phyloP scores from a whole-genome alignment of 352 stramenopile species.

The Globisporangium okanoganense region DNA sequence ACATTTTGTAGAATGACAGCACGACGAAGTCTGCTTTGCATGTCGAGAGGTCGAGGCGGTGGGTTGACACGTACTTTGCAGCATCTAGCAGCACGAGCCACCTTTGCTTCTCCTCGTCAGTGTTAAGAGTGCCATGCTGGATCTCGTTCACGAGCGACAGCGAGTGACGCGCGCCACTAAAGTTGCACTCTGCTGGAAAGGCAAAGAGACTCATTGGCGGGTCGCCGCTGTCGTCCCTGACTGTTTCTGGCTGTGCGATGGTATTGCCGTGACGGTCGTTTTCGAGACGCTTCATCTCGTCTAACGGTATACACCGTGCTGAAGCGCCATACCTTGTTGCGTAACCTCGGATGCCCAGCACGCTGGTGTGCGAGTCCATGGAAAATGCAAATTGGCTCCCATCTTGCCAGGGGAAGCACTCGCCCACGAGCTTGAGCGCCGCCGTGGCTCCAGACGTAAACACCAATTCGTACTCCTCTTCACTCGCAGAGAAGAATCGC shows the following conservation, averaged over 20 bases:
- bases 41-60: slow-evolving; percentile 45
- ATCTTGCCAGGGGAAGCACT: slow-evolving; percentile 70
- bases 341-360: slow-evolving; percentile 58
- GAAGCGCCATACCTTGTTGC: slow-evolving; percentile 25
- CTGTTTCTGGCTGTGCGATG: not conserved
- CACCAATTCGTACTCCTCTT: slow-evolving; percentile 74
- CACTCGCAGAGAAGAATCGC: slow-evolving; percentile 56
- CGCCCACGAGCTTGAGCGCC: slow-evolving; percentile 75
- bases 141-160: slow-evolving; percentile 40
- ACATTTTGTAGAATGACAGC: slow-evolving; percentile 85
- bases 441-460: slow-evolving; percentile 85
- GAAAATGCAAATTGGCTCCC: slow-evolving; percentile 54
- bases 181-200: slow-evolving; percentile 78
- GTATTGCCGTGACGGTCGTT: not conserved
- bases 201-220: slow-evolving; percentile 44
- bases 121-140: slow-evolving; percentile 16
- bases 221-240: slow-evolving; percentile 1
- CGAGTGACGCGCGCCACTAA: slow-evolving; percentile 53
- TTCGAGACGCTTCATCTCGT: slow-evolving; percentile 37
- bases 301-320: slow-evolving; percentile 29
- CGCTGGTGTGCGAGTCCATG: slow-evolving; percentile 70
- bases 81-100: slow-evolving; percentile 75
- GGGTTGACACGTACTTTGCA: slow-evolving; percentile 59
- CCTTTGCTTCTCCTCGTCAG: not conserved
- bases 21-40: slow-evolving; percentile 58